Evolutionary conservation across 164 flowering plant genomes (phyloP).

Genomic region (Magnolia changhungtana): DNA sequence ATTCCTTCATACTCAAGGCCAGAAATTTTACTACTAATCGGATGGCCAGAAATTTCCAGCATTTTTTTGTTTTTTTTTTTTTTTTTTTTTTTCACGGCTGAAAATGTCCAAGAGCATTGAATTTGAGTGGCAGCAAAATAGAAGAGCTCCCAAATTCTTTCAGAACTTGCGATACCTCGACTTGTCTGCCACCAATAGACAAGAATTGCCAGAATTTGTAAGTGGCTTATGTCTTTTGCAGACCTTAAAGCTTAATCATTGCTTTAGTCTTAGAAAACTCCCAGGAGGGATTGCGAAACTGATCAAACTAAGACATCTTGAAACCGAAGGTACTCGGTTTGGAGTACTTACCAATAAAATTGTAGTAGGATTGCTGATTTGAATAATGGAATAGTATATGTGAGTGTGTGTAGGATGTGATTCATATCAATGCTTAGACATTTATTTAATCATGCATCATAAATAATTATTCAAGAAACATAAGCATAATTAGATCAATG

Average conservation of each 20-base stretch:
- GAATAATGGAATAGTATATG: too few species aligned
- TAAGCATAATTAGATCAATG: too few species aligned
- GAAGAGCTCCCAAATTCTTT: not conserved
- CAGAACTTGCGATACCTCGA: conserved; percentile 1
- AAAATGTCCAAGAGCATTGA: conserved; percentile 1
- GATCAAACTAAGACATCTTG: conserved; percentile 7
- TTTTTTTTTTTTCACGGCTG: not conserved
- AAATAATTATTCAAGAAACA: too few species aligned
- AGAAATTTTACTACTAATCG: too few species aligned
- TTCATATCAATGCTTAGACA: too few species aligned
- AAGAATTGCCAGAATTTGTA: not conserved
- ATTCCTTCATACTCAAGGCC: too few species aligned
- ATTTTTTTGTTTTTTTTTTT: too few species aligned
- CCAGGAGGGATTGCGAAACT: not conserved
- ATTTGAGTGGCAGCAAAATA: not conserved
- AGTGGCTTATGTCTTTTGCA: not conserved
- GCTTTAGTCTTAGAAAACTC: not conserved
- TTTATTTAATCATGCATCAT: too few species aligned
- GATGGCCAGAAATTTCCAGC: too few species aligned
- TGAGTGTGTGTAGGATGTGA: too few species aligned
- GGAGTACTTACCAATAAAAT: too few species aligned
- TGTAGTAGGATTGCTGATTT: too few species aligned
- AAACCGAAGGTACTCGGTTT: not conserved
- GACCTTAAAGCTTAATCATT: not conserved
- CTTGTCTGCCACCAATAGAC: not conserved